phyloP scores from a whole-genome alignment of 108 stramenopile genomes.

The Pseudonitzschia delicatissima region DNA sequence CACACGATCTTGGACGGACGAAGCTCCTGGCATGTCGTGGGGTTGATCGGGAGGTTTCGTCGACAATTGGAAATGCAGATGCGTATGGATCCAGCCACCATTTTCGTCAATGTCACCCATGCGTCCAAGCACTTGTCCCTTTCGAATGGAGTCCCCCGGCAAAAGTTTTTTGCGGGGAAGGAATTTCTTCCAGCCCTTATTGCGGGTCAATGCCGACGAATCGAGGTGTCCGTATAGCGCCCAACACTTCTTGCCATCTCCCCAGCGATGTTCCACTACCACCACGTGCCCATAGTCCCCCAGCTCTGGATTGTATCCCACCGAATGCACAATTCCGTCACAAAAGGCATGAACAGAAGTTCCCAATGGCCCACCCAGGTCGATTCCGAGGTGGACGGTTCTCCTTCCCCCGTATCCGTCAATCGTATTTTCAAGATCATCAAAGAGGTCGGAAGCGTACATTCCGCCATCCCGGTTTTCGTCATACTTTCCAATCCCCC shows the following conservation, averaged over 20 bases:
- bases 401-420: conserved; percentile 50
- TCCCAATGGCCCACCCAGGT: conserved; percentile 72
- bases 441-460: conserved; percentile 70
- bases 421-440: conserved; percentile 31
- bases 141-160: conserved; percentile 26
- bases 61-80: conserved; percentile 72
- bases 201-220: conserved; percentile 20
- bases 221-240: conserved; percentile 83
- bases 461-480: conserved; percentile 59
- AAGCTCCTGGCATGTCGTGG: conserved; percentile 82
- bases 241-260: conserved; percentile 29
- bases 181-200: too few relatives aligned
- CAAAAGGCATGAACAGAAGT: conserved; percentile 68
- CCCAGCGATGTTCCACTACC: conserved; percentile 67
- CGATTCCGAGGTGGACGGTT: conserved; percentile 78
- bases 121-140: conserved; percentile 53
- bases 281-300: conserved; percentile 86
- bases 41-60: conserved; percentile 40
- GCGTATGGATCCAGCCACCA: conserved; percentile 76
- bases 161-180: background rate
- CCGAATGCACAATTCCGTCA: conserved; percentile 67
- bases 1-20: conserved; percentile 46
- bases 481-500: conserved; percentile 68
- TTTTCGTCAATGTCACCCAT: conserved; percentile 77
- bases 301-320: conserved; percentile 70